Base-by-base conservation (phyloP, 768 basidiomycete genomes). In the Kondoa subrosea region DNA sequence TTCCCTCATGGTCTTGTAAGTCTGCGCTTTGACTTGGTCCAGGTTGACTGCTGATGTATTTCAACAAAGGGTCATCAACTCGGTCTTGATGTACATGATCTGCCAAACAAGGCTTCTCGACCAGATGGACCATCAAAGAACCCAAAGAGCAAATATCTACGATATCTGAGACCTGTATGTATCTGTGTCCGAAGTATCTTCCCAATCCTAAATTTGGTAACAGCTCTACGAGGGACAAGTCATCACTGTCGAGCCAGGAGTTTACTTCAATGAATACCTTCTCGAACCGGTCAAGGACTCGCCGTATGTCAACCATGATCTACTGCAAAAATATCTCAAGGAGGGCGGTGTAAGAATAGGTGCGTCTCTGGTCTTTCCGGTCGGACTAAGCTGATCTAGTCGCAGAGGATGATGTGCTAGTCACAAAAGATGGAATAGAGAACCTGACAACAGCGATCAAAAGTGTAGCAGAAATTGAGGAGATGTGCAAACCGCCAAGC, bases 51-150 rank as follows among this genome's bases (percentile, higher is more conserved):
- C n/a, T n/a, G n/a, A 50, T 8, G 12, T 21, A 50, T 8, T 21
- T 21, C 21, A 8, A 21, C 8, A 50, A 8, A 50, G 40, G 66
- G 58, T 29, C 69, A 34, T 56, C 87, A 50, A 3, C 80, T 96
- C 56, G 93, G 93, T 14, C 80, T 95, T 77, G 93, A 97, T 75
- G 91, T 96, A 1, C 93, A 95, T 75, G 92, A 95, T 73, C 88
- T 87, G 0, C 87, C 89, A 4, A 68, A 72, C 25, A 50, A 50
- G 40, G 73, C 72, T n/a, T 68, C 68, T 0, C 64, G 73, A 8
- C 73, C 73, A 17, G 70, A 75, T 4, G 73, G 74, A 4, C 62
- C 66, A 12, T 67, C 67, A 8, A 50, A 63, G 3, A 68, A 73
- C 34, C 73, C 72, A 58, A 85, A 93, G 66, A 91, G 91, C 76